These are phyloP conservation scores for Teratosphaeria viscida DNA, from an alignment of 2,329 filamentous ascomycete genomes.

Conservation along the genomic window DNA sequence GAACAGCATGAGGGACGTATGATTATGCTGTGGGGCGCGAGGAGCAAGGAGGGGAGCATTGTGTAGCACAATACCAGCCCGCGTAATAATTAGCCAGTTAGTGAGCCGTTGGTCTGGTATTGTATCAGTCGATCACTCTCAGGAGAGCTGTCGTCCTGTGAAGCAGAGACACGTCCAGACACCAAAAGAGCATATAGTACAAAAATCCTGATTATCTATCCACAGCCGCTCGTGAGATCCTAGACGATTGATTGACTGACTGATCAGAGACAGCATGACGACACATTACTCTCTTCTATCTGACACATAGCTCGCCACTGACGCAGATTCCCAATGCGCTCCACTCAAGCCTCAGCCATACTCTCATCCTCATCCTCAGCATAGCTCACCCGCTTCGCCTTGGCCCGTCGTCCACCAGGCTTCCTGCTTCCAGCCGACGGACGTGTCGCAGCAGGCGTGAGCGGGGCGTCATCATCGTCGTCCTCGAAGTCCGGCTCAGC, in stretches of 20 bases:
- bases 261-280: background rate
- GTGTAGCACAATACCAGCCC: too few relatives aligned
- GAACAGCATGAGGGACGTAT: background rate
- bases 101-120: too few relatives aligned
- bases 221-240: too few relatives aligned
- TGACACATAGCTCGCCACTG: background rate
- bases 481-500: slow-evolving; percentile 30
- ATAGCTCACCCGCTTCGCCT: slow-evolving; percentile 15
- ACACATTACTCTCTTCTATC: background rate
- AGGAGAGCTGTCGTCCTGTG: too few relatives aligned
- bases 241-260: too few relatives aligned
- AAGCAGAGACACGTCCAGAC: too few relatives aligned
- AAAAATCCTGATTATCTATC: too few relatives aligned
- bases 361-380: slow-evolving; percentile 11
- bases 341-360: background rate
- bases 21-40: background rate
- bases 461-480: slow-evolving; percentile 9
- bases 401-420: slow-evolving; percentile 3
- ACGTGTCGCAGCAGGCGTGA: slow-evolving; percentile 3
- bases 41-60: too few relatives aligned
- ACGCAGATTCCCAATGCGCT: background rate
- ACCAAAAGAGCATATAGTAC: too few relatives aligned
- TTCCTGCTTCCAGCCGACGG: background rate
- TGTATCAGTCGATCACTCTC: too few relatives aligned
- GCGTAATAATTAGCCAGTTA: too few relatives aligned